Evolutionary conservation across 371 early-diverging fungal genomes (phyloP), one percentile per base, ranked within the genome.

Genomic region (Actinomortierella ambigua): DNA sequence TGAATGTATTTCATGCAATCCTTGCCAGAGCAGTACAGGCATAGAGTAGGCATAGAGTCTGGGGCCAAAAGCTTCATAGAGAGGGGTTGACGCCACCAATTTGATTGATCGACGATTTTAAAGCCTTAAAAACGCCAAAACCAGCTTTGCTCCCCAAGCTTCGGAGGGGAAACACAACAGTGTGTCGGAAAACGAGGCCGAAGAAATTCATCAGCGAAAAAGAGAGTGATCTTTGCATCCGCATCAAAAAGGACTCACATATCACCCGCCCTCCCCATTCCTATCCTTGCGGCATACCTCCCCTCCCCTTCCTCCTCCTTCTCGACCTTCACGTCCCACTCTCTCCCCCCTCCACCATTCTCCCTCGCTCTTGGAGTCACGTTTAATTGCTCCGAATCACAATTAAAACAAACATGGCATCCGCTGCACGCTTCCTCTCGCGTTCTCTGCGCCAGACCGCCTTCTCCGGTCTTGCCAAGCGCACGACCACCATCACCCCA

Each of bases 361-460:
- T 17, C 39, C 53, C 28, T 18, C 26, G 13, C 20, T n/a, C 26
- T 39, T 22, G 34, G 34, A 34, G 34, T 34, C 34, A 11, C 34
- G 8, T 53, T 39, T 22, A 49, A 44, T 57, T 34, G 22, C 24
- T n/a, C 11, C 27, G 18, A 17, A n/a, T 20, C 59, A 29, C 43
- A 29, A 34, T 18, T n/a, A 40, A n/a, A 22, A 34, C 24, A 24
- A 11, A 50, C 24, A 69, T 69, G 69, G 69, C 69, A 24, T 69
- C 69, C 42, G 56, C 63, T 63, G 69, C 69, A 56, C 69, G 69
- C 51, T 60, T 69, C 44, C 61, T 69, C 57, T 69, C 69, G 57
- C 69, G 69, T 56, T 34, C 34, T 11, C 11, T 34, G 34, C 34
- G 34, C 34, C 34, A 34, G 34, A 51, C 18, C 51, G 29, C 18